Evolutionary conservation across 306 rosid species (phyloP).

Genomic region (Crotalaria pallida): DNA sequence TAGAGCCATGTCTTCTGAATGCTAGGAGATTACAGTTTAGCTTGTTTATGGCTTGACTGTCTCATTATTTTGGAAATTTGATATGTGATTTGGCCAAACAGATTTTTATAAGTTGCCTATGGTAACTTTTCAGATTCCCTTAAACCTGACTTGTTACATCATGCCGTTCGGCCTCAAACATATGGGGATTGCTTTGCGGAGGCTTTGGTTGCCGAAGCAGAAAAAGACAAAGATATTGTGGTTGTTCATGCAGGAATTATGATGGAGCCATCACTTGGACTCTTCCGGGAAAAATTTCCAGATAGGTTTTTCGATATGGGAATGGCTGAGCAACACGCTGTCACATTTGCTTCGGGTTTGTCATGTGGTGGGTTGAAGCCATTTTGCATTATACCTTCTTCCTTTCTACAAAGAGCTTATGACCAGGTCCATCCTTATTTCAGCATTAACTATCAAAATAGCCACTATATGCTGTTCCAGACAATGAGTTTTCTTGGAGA

Average conservation of each 20-base stretch:
- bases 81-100: constrained; percentile 10
- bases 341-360: constrained; percentile 90
- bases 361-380: constrained; percentile 94
- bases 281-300: constrained; percentile 65
- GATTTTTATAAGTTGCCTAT: constrained; percentile 11
- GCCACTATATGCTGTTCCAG: neutral
- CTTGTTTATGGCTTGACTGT: neutral
- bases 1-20: neutral
- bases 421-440: constrained; percentile 62
- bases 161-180: constrained; percentile 37
- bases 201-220: constrained; percentile 67
- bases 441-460: neutral
- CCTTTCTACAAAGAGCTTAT: constrained; percentile 85
- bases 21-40: neutral
- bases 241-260: constrained; percentile 78
- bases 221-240: constrained; percentile 78
- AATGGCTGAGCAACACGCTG: constrained; percentile 98
- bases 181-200: constrained; percentile 82
- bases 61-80: neutral
- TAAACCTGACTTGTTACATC: constrained; percentile 19
- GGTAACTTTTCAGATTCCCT: constrained; percentile 45
- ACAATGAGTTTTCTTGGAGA: neutral
- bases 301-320: constrained; percentile 84
- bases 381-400: constrained; percentile 81
- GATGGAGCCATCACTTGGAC: constrained; percentile 63